phyloP scores from a whole-genome alignment of 2,329 filamentous ascomycete species.

The Nannizziopsis arthrosporioides region DNA sequence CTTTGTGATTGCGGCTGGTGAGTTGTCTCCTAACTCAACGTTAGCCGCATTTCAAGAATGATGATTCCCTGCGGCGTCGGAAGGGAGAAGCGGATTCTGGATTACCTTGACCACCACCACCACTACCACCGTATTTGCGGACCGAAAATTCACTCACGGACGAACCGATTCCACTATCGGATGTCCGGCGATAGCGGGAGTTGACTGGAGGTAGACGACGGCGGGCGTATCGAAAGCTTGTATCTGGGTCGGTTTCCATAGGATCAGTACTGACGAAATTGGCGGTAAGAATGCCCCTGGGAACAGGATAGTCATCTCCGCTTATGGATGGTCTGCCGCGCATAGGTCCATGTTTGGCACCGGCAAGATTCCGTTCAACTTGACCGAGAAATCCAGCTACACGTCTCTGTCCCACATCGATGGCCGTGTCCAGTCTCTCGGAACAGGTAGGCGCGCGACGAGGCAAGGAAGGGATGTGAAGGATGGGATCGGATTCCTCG shows the following conservation, averaged over 20 bases:
- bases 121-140: slow-evolving; percentile 31
- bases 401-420: slow-evolving; percentile 57
- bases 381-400: slow-evolving; percentile 54
- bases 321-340: slow-evolving; percentile 35
- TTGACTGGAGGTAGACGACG: slow-evolving; percentile 51
- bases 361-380: slow-evolving; percentile 52
- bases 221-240: slow-evolving; percentile 34
- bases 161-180: slow-evolving; percentile 79
- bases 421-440: slow-evolving; percentile 52
- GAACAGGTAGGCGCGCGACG: slow-evolving; percentile 53
- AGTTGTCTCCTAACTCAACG: no score
- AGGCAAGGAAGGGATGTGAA: slow-evolving; percentile 41
- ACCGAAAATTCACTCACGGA: slow-evolving; percentile 54
- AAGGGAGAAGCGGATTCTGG: neutral
- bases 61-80: neutral
- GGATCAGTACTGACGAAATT: slow-evolving; percentile 39
- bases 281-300: slow-evolving; percentile 48
- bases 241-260: slow-evolving; percentile 22
- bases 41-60: no score
- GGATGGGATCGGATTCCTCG: slow-evolving; percentile 31
- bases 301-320: slow-evolving; percentile 50
- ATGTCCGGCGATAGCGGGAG: slow-evolving; percentile 25
- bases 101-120: slow-evolving; percentile 26
- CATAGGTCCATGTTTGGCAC: slow-evolving; percentile 29
- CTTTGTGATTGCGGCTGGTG: slow-evolving; percentile 46